These are phyloP conservation scores for Trypanosoma platydactyli DNA, from an alignment of 208 protist genomes.

Conservation along the genomic window DNA sequence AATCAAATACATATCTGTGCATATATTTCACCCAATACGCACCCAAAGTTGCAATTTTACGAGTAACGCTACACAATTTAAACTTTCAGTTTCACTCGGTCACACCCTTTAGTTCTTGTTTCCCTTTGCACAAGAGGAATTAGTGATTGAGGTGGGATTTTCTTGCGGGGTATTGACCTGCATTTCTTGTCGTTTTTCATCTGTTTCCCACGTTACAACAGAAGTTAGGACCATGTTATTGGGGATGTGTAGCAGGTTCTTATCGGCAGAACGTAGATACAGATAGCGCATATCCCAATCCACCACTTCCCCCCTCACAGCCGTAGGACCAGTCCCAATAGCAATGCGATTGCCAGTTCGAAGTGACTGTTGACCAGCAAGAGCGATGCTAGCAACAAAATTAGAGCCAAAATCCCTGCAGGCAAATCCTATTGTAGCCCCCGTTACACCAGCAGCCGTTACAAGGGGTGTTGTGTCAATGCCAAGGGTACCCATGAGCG, in stretches of 20 bases:
- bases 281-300: constrained; percentile 86
- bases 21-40: too few relatives aligned
- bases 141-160: background rate
- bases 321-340: constrained; percentile 49
- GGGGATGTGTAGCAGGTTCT: constrained; percentile 56
- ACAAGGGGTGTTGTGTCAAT: constrained; percentile 77
- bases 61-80: too few relatives aligned
- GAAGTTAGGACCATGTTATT: constrained; percentile 82
- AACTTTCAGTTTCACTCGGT: too few relatives aligned
- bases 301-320: constrained; percentile 48
- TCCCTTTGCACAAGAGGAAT: background rate
- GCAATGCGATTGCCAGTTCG: constrained; percentile 60
- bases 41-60: too few relatives aligned
- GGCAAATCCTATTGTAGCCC: constrained; percentile 84
- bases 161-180: background rate
- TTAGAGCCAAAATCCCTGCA: constrained; percentile 85
- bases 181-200: background rate
- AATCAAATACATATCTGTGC: too few relatives aligned
- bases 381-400: constrained; percentile 77
- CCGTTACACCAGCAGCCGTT: constrained; percentile 71
- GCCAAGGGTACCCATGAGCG: constrained; percentile 65
- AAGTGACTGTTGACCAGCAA: constrained; percentile 59
- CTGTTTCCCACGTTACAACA: constrained; percentile 53
- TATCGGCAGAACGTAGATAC: constrained; percentile 57
- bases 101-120: too few relatives aligned